Evolutionary conservation across 805 yeast species (phyloP).

Genomic region (Ogataea nitratoaversa): DNA sequence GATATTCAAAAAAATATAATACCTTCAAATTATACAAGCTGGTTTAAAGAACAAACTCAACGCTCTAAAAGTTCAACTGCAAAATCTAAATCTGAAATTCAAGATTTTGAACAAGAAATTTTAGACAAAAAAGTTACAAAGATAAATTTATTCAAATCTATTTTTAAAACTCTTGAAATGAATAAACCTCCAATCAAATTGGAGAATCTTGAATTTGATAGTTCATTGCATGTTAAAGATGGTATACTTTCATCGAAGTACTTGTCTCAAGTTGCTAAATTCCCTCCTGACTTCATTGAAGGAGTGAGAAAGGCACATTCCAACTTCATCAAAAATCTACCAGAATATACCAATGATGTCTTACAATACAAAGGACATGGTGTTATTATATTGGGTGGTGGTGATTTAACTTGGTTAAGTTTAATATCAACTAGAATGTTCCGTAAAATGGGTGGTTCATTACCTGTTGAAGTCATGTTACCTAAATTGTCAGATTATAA

Average conservation of each 20-base stretch:
- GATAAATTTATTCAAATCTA: constrained; percentile 17
- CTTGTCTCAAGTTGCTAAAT: constrained; percentile 12
- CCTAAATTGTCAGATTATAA: constrained; percentile 38
- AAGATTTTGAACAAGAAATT: constrained; percentile 9
- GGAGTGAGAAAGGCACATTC: constrained; percentile 34
- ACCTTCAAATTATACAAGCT: constrained; percentile 22
- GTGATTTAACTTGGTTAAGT: constrained; percentile 56
- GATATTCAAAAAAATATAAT: constrained; percentile 14
- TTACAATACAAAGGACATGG: constrained; percentile 42
- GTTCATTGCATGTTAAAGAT: constrained; percentile 2
- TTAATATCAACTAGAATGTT: constrained; percentile 48
- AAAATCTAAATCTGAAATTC: background rate
- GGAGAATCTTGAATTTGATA: constrained; percentile 16
- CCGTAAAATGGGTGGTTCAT: constrained; percentile 41
- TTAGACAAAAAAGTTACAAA: constrained; percentile 11
- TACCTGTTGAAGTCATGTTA: constrained; percentile 44
- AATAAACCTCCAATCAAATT: constrained; percentile 16
- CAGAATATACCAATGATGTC: constrained; percentile 37
- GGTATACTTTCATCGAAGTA: constrained; percentile 5
- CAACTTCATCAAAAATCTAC: constrained; percentile 30
- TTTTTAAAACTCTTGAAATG: constrained; percentile 19
- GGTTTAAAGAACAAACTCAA: constrained; percentile 14
- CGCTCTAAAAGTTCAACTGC: background rate
- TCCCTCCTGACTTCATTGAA: constrained; percentile 16
- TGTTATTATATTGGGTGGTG: constrained; percentile 68